Base-by-base conservation (phyloP, 2,329 filamentous ascomycete genomes). In the Ceratocystis alfenasii region DNA sequence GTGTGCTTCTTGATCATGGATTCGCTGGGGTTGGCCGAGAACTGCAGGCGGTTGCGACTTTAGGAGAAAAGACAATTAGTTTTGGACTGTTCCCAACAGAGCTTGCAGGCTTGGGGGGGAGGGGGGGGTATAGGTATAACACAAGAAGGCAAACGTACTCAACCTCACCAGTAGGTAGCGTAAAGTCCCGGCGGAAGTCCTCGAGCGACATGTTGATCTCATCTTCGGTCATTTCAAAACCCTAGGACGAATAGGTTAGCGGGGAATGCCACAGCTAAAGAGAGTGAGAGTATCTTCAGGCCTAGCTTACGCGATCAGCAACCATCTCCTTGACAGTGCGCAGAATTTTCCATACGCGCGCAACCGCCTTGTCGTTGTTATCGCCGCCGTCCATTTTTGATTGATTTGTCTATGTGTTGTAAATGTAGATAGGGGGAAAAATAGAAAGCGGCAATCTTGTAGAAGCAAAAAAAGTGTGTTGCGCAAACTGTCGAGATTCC, bases 251-350 rank as follows among this genome's bases (percentile, higher is more conserved):
- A 91, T 75, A 93, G 80, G 76, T 97, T 94, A 69, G 83, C 81
- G 71, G 94, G 87, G 93, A 99, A 99, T 95, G 81, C 97, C 89
- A 76, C 95, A 90, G 62, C 90, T 86, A 7, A 94, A 99, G 76
- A 86, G 86, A 22, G n/a, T 8, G 46, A 33, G 53, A 7, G 25
- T 28, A 3, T 33, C 17, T 8, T n/a, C 10, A 8, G n/a, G 46
- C 46, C 10, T 28, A n/a, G n/a, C 88, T 72, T 83, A 96, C 92
- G 75, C 93, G 80, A 76, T 97, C 94, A 69, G 83, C 81, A 71
- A 94, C 87, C 93, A 99, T 95, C 81, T 99, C 90, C 76, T 95
- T 90, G 62, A 91, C 86, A 7, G 94, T 99, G 76, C 86, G 86
- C 85, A 90, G 95, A 72, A 92, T 90, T 76, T 93, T 89, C 93